Conservation (phyloP, 2,329 filamentous ascomycete species). For the Lecanicillium sp. region DNA sequence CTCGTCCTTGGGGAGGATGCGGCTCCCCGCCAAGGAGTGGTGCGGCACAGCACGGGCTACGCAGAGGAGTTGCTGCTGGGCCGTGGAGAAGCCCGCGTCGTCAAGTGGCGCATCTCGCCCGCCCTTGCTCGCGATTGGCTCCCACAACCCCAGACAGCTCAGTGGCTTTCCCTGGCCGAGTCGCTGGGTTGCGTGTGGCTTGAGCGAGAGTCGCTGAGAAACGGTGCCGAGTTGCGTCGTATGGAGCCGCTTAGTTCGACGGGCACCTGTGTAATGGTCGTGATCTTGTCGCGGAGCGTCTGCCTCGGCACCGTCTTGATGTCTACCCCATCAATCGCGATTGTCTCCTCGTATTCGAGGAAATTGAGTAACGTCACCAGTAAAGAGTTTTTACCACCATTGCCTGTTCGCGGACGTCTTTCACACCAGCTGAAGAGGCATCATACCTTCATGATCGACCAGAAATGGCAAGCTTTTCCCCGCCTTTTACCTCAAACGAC, state of each 20-base stretch:
- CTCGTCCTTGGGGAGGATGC: background rate
- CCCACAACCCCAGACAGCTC: background rate
- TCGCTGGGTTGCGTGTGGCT: too few species aligned
- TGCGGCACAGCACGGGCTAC: background rate
- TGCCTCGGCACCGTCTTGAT: background rate
- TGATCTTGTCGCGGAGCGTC: background rate
- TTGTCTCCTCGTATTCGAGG: background rate
- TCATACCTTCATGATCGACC: background rate
- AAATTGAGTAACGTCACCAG: background rate
- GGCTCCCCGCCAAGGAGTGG: background rate
- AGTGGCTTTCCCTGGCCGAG: too few species aligned
- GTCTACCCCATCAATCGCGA: background rate
- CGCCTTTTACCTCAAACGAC: background rate
- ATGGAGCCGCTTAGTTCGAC: background rate
- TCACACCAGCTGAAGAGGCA: too few species aligned
- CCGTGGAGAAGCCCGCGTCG: background rate
- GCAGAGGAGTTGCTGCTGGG: background rate
- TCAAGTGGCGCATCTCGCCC: background rate
- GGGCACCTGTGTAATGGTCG: background rate
- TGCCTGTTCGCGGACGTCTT: too few species aligned
- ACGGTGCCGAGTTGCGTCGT: background rate
- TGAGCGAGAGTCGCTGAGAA: too few species aligned
- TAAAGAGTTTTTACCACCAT: background rate
- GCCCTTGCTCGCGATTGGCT: background rate
- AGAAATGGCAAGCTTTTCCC: background rate